These are phyloP conservation scores for Sugiyamaella japonica DNA, from an alignment of 1,139 yeast genomes.

Conservation along the genomic window DNA sequence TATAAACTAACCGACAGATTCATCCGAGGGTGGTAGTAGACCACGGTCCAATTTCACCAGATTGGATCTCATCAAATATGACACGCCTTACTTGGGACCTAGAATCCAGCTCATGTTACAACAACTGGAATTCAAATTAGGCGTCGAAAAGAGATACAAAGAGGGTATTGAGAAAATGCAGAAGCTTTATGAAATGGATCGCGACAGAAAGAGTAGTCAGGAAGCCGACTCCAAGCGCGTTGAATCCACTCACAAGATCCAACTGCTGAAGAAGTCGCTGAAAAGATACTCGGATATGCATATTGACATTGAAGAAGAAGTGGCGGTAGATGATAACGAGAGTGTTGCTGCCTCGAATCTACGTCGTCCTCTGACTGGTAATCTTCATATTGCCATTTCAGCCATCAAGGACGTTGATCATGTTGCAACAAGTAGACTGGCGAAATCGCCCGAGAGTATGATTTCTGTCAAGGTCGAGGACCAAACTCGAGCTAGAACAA, in stretches of 20 bases:
- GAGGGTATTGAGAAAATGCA: slow-evolving; percentile 90
- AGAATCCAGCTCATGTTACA: slow-evolving; percentile 93
- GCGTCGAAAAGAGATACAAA: slow-evolving; percentile 89
- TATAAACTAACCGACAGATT: neutral
- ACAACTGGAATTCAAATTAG: slow-evolving; percentile 86
- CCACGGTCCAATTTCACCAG: slow-evolving; percentile 38
- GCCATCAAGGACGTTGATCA: slow-evolving; percentile 91
- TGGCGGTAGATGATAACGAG: slow-evolving; percentile 44
- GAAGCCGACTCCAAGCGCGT: slow-evolving; percentile 87
- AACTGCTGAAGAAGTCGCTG: slow-evolving; percentile 75
- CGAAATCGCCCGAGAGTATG: slow-evolving; percentile 77
- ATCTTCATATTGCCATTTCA: slow-evolving; percentile 64
- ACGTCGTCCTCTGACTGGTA: slow-evolving; percentile 82
- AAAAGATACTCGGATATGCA: slow-evolving; percentile 89
- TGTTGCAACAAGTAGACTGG: slow-evolving; percentile 66
- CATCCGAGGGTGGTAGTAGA: neutral
- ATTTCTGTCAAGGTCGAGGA: slow-evolving; percentile 84
- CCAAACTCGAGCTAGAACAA: slow-evolving; percentile 74
- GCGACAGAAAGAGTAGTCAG: slow-evolving; percentile 79
- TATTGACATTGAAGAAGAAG: slow-evolving; percentile 61
- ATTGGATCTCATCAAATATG: slow-evolving; percentile 82
- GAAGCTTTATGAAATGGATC: slow-evolving; percentile 82
- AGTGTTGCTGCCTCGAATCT: slow-evolving; percentile 57
- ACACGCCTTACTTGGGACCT: slow-evolving; percentile 94
- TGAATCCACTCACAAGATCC: slow-evolving; percentile 85